Percentiles rank a stretch among this genome's conserved stretches.
phyloP scores from a whole-genome alignment of 371 early-diverging fungal genomes.

The Mucor velutinosus region DNA sequence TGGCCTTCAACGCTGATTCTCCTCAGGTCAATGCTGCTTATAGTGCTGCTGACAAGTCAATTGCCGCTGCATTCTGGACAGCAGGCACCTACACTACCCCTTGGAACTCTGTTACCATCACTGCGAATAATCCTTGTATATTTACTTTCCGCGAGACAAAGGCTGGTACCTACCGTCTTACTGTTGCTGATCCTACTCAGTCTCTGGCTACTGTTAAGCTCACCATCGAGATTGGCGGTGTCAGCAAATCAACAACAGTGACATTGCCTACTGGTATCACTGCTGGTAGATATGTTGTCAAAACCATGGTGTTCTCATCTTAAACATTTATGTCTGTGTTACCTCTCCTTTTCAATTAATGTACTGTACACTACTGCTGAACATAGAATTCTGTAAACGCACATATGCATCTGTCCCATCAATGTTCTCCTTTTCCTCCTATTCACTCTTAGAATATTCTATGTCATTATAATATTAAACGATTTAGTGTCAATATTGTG shows the following conservation, averaged over 20 bases:
- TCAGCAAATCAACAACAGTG: neutral
- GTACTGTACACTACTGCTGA: neutral
- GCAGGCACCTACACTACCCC: slow-evolving; percentile 21
- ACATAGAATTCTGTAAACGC: neutral
- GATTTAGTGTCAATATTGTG: neutral
- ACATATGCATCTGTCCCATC: neutral
- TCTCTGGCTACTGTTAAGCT: slow-evolving; percentile 11
- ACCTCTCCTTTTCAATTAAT: neutral
- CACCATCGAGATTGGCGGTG: slow-evolving; percentile 1
- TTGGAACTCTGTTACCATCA: slow-evolving; percentile 13
- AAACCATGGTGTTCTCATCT: slow-evolving; percentile 10
- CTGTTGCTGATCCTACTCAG: slow-evolving; percentile 32
- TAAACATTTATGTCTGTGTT: neutral
- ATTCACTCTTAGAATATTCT: neutral
- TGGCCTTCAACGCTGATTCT: slow-evolving; percentile 11
- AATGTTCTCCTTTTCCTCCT: neutral
- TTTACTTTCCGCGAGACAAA: slow-evolving; percentile 6
- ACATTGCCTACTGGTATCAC: slow-evolving; percentile 14
- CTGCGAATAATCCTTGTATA: slow-evolving; percentile 15
- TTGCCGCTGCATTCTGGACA: slow-evolving; percentile 35
- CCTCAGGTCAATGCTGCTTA: slow-evolving; percentile 28
- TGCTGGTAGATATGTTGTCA: slow-evolving; percentile 12
- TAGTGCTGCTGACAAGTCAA: slow-evolving; percentile 17
- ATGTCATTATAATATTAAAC: neutral
- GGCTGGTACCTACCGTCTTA: slow-evolving; percentile 4